phyloP scores from a whole-genome alignment of 352 stramenopile genomes.

The Elongisporangium senticosum region DNA sequence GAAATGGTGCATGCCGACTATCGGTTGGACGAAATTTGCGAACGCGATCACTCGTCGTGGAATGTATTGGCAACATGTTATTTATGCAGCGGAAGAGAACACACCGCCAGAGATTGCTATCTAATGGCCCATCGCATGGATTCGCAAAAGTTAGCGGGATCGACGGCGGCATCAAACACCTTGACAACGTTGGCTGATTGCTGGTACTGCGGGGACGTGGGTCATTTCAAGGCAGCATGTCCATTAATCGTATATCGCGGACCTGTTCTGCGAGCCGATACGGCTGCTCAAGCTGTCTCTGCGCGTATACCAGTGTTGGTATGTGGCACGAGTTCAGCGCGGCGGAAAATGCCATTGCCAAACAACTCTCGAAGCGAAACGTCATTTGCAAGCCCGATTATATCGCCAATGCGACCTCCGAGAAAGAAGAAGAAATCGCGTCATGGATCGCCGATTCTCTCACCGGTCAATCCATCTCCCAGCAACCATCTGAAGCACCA shows the following conservation, averaged over 20 bases:
- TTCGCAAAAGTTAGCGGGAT: background rate
- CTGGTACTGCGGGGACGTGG: conserved; percentile 73
- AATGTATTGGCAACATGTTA: conserved; percentile 49
- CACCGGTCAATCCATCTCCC: conserved; percentile 4
- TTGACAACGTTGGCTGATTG: conserved; percentile 39
- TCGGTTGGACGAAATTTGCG: conserved; percentile 53
- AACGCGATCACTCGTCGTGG: conserved; percentile 42
- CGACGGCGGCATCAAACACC: conserved; percentile 5
- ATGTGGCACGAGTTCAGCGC: background rate
- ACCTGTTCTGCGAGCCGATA: background rate
- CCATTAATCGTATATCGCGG: conserved; percentile 4
- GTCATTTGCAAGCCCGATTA: conserved; percentile 2
- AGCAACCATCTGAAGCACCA: conserved; percentile 23
- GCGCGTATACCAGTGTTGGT: background rate
- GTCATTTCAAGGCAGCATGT: conserved; percentile 71
- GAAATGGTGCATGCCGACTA: conserved; percentile 36
- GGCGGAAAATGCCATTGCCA: background rate
- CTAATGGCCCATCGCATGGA: conserved; percentile 18
- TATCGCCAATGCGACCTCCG: conserved; percentile 15
- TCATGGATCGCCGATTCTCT: conserved; percentile 24
- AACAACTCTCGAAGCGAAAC: background rate
- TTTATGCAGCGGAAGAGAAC: conserved; percentile 44
- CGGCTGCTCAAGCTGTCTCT: conserved; percentile 1
- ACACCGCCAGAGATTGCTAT: conserved; percentile 53
- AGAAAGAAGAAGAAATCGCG: conserved; percentile 69